Conservation (phyloP, 2,329 filamentous ascomycete species). For the Pyrenochaeta sp. region DNA sequence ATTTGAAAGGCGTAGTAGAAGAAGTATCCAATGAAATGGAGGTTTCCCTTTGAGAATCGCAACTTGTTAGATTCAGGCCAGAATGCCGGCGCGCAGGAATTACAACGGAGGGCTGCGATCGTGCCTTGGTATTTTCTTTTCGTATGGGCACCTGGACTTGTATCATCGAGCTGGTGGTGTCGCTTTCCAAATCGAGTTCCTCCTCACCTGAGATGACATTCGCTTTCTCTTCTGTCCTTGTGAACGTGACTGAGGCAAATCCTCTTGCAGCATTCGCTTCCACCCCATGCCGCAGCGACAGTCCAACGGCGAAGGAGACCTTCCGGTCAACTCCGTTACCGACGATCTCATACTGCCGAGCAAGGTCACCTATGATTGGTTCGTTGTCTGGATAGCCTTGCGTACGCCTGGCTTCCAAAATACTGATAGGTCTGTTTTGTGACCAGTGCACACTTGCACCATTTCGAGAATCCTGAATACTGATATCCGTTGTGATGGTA, state of each 20-base stretch:
- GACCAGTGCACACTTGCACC: constrained; percentile 71
- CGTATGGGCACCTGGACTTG: background rate
- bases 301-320: constrained; percentile 71
- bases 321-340: constrained; percentile 80
- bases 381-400: constrained; percentile 77
- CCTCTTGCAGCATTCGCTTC: constrained; percentile 4
- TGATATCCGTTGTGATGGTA: constrained; percentile 68
- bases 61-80: background rate
- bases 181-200: background rate
- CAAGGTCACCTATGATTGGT: constrained; percentile 67
- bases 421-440: constrained; percentile 66
- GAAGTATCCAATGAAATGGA: background rate
- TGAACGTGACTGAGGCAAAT: background rate
- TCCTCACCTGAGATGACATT: background rate
- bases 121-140: background rate
- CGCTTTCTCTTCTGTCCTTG: background rate
- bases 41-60: no score
- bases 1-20: background rate
- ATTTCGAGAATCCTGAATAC: constrained; percentile 63
- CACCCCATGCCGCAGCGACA: constrained; percentile 56
- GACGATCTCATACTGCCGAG: constrained; percentile 70
- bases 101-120: background rate
- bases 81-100: background rate
- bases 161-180: background rate
- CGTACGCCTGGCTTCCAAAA: constrained; percentile 73